These are phyloP conservation scores for Stephanodiscus triporus DNA, from an alignment of 108 stramenopile genomes.

Conservation along the genomic window DNA sequence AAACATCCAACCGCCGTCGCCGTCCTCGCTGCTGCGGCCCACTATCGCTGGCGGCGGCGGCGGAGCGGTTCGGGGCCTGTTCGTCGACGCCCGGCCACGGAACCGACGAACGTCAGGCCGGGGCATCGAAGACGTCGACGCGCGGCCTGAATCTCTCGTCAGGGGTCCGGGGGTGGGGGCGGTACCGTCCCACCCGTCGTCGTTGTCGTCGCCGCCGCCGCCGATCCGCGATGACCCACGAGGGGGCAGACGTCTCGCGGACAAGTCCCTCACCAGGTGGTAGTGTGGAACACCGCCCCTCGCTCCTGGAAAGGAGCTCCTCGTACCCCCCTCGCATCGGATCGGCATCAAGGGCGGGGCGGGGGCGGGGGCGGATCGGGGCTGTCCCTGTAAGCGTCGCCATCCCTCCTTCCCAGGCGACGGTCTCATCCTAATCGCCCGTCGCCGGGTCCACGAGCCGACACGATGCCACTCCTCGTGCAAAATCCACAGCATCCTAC, in stretches of 20 bases:
- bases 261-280: constrained; percentile 60
- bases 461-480: constrained; percentile 34
- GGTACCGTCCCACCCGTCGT: too few species aligned
- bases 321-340: constrained; percentile 56
- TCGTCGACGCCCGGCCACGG: constrained; percentile 22
- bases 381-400: constrained; percentile 8
- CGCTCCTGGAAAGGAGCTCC: constrained; percentile 69
- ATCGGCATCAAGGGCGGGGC: constrained; percentile 5
- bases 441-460: constrained; percentile 18
- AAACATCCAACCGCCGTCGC: constrained; percentile 16
- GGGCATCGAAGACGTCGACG: constrained; percentile 11
- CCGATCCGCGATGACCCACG: constrained; percentile 24
- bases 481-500: constrained; percentile 48
- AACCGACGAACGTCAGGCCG: constrained; percentile 36
- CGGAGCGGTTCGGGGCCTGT: not conserved
- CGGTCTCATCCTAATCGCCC: constrained; percentile 20
- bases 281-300: constrained; percentile 89
- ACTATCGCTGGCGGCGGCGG: not conserved
- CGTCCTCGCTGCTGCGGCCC: not conserved
- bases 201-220: not conserved
- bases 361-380: too few species aligned
- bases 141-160: constrained; percentile 3
- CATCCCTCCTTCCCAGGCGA: constrained; percentile 23
- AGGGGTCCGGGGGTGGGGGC: not conserved
- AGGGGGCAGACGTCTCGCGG: constrained; percentile 31